Evolutionary conservation across 371 early-diverging fungal genomes (phyloP), one percentile per base, ranked within the genome.

Genomic region (Mucor indicus): DNA sequence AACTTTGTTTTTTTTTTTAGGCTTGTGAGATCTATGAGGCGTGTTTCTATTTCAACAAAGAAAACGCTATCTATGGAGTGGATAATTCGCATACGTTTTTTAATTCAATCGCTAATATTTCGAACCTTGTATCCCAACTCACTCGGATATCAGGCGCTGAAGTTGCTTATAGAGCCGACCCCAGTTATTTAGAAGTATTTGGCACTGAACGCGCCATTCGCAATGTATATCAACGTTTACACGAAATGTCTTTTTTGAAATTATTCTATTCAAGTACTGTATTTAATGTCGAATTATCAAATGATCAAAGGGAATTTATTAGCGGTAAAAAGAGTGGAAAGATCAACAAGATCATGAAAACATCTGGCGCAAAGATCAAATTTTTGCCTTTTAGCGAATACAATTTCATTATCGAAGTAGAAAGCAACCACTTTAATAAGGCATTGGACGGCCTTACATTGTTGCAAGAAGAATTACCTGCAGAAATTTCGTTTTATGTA

Each of bases 321-420:
- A 85, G 81, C 38, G 95, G 95, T 37, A 94, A 94, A 67, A 93
- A 93, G 75, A 87, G 85, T 55, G 95, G 95, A 38, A 94, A 94
- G 62, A 85, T 91, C 58, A 48, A 88, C 72, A 87, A 89, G 55
- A 92, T 94, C 49, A 79, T 83, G 61, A 86, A 86, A 59, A 72
- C 80, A 0, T 81, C 87, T 6, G 83, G 83, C 1, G 83, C 74
- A 42, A 71, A 70, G 42, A 77, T 81, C 49, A 46, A 38, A 21
- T 72, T 78, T 55, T 54, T 67, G 24, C 72, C 76, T 13, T 73
- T 68, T 38, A 86, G 81, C 33, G 85, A 78, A 16, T 80, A 79
- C 63, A 87, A 89, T 55, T 86, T 88, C 72, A 50, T 85, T 13
- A 81, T 90, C 39, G 84, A 86, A 27, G 63, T 87, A 10, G 68